Base-by-base conservation (phyloP, 331 rosid species). In the Saraca asoca region DNA sequence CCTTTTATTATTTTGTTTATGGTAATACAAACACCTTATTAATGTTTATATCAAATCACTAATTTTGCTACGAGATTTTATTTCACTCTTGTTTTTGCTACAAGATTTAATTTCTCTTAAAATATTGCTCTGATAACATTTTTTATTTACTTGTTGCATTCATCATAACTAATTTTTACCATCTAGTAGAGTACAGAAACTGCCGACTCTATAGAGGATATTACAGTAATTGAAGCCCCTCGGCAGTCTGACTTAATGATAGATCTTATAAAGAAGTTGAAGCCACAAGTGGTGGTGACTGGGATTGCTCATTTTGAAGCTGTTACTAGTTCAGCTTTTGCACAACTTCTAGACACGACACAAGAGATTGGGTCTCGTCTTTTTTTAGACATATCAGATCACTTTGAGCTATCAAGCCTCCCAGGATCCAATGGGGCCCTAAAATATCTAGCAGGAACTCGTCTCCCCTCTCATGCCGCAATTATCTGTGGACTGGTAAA, bases 321-420 rank as follows among this genome's bases (percentile, higher is more conserved):
- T 58, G 95, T 93, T 72, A 94, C 98, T 78, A 94, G 95, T 74
- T 79, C 98, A 72, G 96, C 97, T 64, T 94, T 94, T 80, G 95
- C 81, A 74, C 90, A 94, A 54, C 98, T 94, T 66, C 71, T 90
- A 76, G 89, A 79, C 76, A 62, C 85, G 64, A 94, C 96, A 3
- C 86, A 78, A 69, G 95, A 86, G 64, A 78, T 90, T 68, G 96
- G 97, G 74, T 80, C 89, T 70, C 96, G 96, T 75, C 91, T 94
- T 59, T 90, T 94, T 84, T 59, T 94, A 79, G 98, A 94, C 88
- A 90, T 94, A 80, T 94, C 98, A 45, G 97, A 94, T 80, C 85
- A 90, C 59, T 94, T 94, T 80, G 98, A 94, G 79, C 88, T 94
- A 71, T 94, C 98, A 78, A 94, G 97, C 77, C 95, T 94, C 67